phyloP scores from a whole-genome alignment of 2,329 filamentous ascomycete species.

The Chalaropsis ovoidea region DNA sequence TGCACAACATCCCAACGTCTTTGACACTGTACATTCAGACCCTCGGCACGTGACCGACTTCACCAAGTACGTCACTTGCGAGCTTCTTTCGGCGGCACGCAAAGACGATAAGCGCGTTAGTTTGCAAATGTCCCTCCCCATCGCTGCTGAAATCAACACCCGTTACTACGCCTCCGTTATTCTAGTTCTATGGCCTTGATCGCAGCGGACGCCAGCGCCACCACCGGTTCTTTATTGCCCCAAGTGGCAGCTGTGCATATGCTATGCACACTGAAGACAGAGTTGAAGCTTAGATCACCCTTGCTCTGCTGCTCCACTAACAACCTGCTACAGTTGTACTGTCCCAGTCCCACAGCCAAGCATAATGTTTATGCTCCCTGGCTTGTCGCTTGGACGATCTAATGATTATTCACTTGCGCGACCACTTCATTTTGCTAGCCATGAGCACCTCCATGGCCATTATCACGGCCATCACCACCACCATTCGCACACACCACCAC shows the following conservation, averaged over 20 bases:
- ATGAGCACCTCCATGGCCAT: background rate
- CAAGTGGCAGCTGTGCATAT: too few relatives aligned
- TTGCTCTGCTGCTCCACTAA: constrained; percentile 10
- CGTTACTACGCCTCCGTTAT: background rate
- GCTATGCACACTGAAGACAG: background rate
- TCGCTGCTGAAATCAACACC: background rate
- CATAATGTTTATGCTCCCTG: constrained; percentile 16
- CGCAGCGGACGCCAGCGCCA: background rate
- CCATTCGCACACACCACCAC: constrained; percentile 16
- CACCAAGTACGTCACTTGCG: background rate
- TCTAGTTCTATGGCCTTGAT: background rate
- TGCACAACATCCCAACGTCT: background rate
- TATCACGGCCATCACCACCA: constrained; percentile 10
- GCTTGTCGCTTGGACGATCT: constrained; percentile 9
- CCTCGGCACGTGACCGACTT: background rate
- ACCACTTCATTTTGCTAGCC: constrained; percentile 7
- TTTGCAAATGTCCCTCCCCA: background rate
- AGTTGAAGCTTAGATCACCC: constrained; percentile 2
- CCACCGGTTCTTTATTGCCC: background rate
- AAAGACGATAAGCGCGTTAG: background rate
- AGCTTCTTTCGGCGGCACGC: background rate
- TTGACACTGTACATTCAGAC: background rate
- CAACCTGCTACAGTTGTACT: background rate
- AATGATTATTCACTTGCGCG: constrained; percentile 10
- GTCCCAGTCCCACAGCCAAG: background rate